Conservation (phyloP, 306 rosid genomes). For the Aeschynomene evenia region DNA sequence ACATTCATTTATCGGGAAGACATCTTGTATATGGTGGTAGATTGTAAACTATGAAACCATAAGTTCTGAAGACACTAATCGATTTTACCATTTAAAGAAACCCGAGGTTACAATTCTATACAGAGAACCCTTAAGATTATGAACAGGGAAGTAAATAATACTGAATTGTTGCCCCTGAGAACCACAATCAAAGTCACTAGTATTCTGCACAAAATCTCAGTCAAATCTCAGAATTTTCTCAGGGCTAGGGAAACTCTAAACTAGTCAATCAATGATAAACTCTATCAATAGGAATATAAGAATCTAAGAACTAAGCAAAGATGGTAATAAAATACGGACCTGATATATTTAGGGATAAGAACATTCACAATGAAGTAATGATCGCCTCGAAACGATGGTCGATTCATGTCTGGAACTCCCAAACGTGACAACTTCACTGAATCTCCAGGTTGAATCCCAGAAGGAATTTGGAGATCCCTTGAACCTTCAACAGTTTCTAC, state of each 20-base stretch:
- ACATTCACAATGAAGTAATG: constrained; percentile 82
- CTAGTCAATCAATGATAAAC: background rate
- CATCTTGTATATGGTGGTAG: background rate
- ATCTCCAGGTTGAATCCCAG: constrained; percentile 90
- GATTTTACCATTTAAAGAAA: background rate
- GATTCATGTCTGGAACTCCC: constrained; percentile 84
- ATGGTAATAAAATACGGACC: constrained; percentile 45
- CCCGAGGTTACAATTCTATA: background rate
- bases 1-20: constrained; percentile 3
- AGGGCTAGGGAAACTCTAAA: background rate
- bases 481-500: constrained; percentile 92
- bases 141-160: background rate
- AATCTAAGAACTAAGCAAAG: background rate
- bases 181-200: constrained; percentile 3
- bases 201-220: background rate
- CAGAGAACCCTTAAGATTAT: background rate
- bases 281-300: background rate
- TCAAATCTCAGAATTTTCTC: background rate
- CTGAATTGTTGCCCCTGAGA: background rate
- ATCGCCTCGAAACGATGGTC: constrained; percentile 80
- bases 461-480: constrained; percentile 71
- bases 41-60: constrained; percentile 3
- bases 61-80: background rate
- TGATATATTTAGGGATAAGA: constrained; percentile 72
- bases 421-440: constrained; percentile 58